These are phyloP conservation scores for Tricholoma hemisulphureum DNA, from an alignment of 768 basidiomycete species.

Conservation along the genomic window DNA sequence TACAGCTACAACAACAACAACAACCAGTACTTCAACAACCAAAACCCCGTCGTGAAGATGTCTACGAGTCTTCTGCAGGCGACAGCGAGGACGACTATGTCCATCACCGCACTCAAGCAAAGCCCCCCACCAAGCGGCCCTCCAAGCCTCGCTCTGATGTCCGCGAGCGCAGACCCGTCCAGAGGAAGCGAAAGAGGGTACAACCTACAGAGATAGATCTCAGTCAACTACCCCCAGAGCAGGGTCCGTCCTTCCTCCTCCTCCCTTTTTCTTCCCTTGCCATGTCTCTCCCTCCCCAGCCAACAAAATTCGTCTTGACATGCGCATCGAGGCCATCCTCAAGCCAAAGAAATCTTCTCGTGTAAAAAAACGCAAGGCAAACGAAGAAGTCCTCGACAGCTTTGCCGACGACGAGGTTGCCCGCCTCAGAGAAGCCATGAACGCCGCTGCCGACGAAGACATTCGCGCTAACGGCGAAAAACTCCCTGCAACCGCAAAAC, in stretches of 20 bases:
- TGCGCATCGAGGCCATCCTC: slow-evolving; percentile 83
- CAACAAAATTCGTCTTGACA: slow-evolving; percentile 73
- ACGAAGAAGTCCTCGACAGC: slow-evolving; percentile 79
- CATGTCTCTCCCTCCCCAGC: slow-evolving; percentile 44
- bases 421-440: slow-evolving; percentile 86
- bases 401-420: slow-evolving; percentile 91
- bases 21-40: slow-evolving; percentile 22
- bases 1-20: slow-evolving; percentile 32
- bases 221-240: slow-evolving; percentile 69
- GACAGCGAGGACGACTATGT: slow-evolving; percentile 51
- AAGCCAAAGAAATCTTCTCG: slow-evolving; percentile 73
- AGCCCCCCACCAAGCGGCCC: slow-evolving; percentile 18
- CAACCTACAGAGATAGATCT: slow-evolving; percentile 61
- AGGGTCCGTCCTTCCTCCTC: slow-evolving; percentile 49
- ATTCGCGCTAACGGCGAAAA: slow-evolving; percentile 76
- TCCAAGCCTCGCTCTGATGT: slow-evolving; percentile 33
- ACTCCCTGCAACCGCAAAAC: slow-evolving; percentile 80
- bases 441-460: slow-evolving; percentile 82
- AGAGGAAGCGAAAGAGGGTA: slow-evolving; percentile 53
- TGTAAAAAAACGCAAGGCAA: slow-evolving; percentile 70
- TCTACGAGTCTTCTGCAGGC: slow-evolving; percentile 49
- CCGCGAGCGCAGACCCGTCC: slow-evolving; percentile 28
- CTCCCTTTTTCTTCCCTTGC: not conserved
- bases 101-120: slow-evolving; percentile 5
- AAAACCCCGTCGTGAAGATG: slow-evolving; percentile 44